Evolutionary conservation across 1,284 basidiomycete genomes (phyloP).

Genomic region (Lentinula novae-zelandiae): DNA sequence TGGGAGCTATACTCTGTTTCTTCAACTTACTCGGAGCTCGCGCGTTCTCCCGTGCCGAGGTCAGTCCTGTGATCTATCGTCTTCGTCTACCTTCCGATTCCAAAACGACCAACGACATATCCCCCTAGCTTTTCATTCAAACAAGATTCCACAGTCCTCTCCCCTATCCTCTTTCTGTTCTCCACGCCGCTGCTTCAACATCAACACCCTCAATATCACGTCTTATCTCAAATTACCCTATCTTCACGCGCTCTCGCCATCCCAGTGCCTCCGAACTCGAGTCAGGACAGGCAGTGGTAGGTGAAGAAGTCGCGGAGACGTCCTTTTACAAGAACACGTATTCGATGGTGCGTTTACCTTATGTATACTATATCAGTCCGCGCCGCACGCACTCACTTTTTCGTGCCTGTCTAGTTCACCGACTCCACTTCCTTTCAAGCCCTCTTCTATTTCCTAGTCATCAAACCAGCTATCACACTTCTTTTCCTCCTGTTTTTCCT

Average conservation of each 20-base stretch:
- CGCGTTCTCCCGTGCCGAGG: conserved; percentile 66
- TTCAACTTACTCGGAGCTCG: conserved; percentile 70
- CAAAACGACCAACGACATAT: not conserved
- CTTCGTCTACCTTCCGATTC: not conserved
- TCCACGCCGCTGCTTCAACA: conserved; percentile 26
- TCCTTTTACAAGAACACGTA: conserved; percentile 78
- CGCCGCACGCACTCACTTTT: not conserved
- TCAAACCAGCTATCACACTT: conserved; percentile 78
- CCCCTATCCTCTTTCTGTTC: conserved; percentile 39
- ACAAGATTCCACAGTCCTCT: conserved; percentile 65
- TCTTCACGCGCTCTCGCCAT: conserved; percentile 60
- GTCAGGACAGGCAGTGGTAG: conserved; percentile 29
- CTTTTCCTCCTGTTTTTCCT: conserved; percentile 54
- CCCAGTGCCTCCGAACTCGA: conserved; percentile 49
- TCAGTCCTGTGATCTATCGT: conserved; percentile 24
- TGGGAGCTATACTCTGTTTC: conserved; percentile 76
- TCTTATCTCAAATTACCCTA: conserved; percentile 27
- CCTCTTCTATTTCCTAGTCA: conserved; percentile 79
- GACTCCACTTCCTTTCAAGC: conserved; percentile 77
- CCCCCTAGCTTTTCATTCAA: conserved; percentile 58
- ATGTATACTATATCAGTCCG: not conserved
- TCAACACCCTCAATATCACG: not conserved
- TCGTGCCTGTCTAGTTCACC: conserved; percentile 52
- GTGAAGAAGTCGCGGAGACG: conserved; percentile 40
- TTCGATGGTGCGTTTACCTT: conserved; percentile 57